Percentiles rank a stretch among this genome's conserved stretches.
Conservation (phyloP, 345 rosid species). For the Gossypium turneri region DNA sequence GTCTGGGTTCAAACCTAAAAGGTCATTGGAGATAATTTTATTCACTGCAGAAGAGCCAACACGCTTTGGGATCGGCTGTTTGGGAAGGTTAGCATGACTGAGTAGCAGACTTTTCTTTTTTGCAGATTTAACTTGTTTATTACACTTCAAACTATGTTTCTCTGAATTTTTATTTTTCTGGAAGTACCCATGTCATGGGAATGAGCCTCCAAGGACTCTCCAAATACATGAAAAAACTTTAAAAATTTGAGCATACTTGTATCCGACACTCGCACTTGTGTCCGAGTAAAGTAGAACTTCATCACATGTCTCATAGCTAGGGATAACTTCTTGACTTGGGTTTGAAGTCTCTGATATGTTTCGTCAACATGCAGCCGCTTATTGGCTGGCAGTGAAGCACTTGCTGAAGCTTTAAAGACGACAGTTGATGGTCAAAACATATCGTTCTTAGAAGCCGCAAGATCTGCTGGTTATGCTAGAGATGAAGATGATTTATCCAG, state of each 20-base stretch:
- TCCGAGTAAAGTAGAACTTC: not conserved
- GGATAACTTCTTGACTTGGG: not conserved
- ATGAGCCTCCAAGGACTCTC: not conserved
- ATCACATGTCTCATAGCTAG: not conserved
- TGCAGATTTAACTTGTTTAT: not conserved
- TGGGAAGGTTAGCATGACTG: constrained; percentile 67
- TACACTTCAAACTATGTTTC: not conserved
- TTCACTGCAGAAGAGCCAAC: constrained; percentile 98
- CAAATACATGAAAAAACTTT: not conserved
- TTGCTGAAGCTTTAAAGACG: constrained; percentile 54
- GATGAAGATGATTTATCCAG: constrained; percentile 51
- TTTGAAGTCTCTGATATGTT: constrained; percentile 17
- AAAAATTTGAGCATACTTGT: not conserved
- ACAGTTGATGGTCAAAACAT: constrained; percentile 66
- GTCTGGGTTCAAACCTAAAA: constrained; percentile 79
- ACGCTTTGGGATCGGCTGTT: constrained; percentile 87
- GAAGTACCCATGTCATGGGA: not conserved
- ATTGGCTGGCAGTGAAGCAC: constrained; percentile 63
- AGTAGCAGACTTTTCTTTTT: not conserved
- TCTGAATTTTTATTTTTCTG: not conserved
- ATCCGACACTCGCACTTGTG: not conserved
- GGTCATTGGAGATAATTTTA: constrained; percentile 75
- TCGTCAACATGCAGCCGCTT: constrained; percentile 59
- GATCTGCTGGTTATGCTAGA: constrained; percentile 72
- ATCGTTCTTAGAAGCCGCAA: constrained; percentile 76